Percentiles rank a stretch among this genome's conserved stretches.
These are phyloP conservation scores for Yamagishiella unicocca DNA, from an alignment of 139 green algal species.

Conservation along the genomic window DNA sequence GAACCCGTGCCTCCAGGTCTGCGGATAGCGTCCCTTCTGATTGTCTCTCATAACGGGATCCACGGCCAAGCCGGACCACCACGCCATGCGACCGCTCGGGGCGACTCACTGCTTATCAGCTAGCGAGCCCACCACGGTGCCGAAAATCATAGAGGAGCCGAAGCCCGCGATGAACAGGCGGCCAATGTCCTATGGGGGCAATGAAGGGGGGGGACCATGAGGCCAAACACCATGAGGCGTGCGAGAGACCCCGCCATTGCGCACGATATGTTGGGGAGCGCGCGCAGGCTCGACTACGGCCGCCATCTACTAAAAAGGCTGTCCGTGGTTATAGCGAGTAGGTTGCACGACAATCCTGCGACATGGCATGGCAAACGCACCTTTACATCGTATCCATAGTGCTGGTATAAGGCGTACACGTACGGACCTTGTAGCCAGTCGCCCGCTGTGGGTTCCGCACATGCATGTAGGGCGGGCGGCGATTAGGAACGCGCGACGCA, in stretches of 20 bases:
- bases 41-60: no score
- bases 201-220: not conserved
- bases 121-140: slow-evolving; percentile 94
- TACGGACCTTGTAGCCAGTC: slow-evolving; percentile 99
- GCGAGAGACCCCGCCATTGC: not conserved
- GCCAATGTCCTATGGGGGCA: slow-evolving; percentile 84
- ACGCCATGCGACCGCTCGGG: not conserved
- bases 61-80: no score
- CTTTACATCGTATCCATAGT: slow-evolving; percentile 90
- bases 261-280: no score
- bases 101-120: slow-evolving; percentile 89
- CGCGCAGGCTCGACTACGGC: no score
- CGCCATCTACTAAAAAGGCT: no score
- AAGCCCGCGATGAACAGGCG: slow-evolving; percentile 98
- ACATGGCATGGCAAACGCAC: no score
- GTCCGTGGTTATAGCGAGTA: no score
- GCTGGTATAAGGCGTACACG: slow-evolving; percentile 97
- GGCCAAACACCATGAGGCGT: not conserved
- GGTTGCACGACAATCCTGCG: no score
- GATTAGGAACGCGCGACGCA: no score
- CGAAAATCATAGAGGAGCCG: slow-evolving; percentile 96
- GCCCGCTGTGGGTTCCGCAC: slow-evolving; percentile 83
- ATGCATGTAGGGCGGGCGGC: no score
- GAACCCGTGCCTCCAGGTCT: no score
- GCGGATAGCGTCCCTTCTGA: no score